phyloP scores from a whole-genome alignment of 2,329 filamentous ascomycete species.

The Aspergillus floridensis region DNA sequence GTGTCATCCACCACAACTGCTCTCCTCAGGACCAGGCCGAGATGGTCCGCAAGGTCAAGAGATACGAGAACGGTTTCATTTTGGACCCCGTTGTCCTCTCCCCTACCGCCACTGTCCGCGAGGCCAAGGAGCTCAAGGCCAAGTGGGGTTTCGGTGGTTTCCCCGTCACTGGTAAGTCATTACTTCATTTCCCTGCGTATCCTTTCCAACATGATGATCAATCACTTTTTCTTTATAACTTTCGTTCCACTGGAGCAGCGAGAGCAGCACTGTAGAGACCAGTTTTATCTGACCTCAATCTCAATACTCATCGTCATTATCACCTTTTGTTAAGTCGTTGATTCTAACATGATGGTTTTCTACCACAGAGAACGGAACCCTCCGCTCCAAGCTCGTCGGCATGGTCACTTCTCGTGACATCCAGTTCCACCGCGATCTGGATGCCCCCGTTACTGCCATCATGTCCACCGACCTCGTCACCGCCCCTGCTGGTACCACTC shows the following conservation, averaged over 20 bases:
- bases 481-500: conserved; percentile 74
- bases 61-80: conserved; percentile 99
- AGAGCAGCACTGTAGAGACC: conserved; percentile 79
- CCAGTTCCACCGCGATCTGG: conserved; percentile 81
- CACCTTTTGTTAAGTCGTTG: conserved; percentile 1
- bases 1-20: conserved; percentile 99
- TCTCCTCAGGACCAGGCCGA: conserved; percentile 95
- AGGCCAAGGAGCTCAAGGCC: conserved; percentile 90
- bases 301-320: not conserved
- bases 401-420: conserved; percentile 98
- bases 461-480: conserved; percentile 97
- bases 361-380: conserved; percentile 74
- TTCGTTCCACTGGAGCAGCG: conserved; percentile 99
- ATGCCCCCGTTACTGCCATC: conserved; percentile 75
- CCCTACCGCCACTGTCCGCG: conserved; percentile 80
- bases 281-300: conserved; percentile 48
- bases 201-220: conserved; percentile 66
- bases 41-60: conserved; percentile 99
- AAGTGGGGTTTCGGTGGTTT: conserved; percentile 99
- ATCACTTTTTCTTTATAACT: conserved; percentile 77
- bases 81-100: conserved; percentile 90
- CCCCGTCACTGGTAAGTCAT: conserved; percentile 87
- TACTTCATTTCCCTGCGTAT: conserved; percentile 15
- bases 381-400: conserved; percentile 92
- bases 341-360: conserved; percentile 20